phyloP scores from a whole-genome alignment of 2,329 filamentous ascomycete species.

The Aspergillus pseudoterreus region DNA sequence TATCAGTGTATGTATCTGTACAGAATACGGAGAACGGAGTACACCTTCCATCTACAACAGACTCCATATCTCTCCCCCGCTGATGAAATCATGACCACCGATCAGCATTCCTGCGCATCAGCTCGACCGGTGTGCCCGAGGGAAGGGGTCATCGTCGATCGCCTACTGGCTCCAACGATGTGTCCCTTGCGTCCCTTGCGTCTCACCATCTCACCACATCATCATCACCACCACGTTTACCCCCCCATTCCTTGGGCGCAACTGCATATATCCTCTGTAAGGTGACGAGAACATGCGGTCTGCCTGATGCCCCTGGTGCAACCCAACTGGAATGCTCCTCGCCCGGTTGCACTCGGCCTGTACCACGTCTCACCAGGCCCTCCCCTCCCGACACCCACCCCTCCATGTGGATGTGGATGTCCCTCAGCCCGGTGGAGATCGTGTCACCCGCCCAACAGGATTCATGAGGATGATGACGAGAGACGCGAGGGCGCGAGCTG shows the following conservation, averaged over 20 bases:
- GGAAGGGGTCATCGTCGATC: background rate
- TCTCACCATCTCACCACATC: background rate
- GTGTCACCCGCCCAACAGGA: background rate
- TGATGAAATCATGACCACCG: background rate
- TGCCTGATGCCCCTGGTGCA: background rate
- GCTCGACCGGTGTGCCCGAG: background rate
- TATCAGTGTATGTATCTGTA: too few species aligned
- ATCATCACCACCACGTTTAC: background rate
- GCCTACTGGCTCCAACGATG: background rate
- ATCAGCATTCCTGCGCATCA: background rate
- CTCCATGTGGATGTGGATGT: background rate
- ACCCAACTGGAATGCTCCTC: background rate
- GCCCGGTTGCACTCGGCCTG: background rate
- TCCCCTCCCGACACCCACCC: background rate
- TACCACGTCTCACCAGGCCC: background rate
- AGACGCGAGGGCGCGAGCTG: slow-evolving; percentile 4
- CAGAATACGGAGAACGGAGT: too few species aligned
- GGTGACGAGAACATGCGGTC: slow-evolving; percentile 3
- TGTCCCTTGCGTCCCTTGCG: background rate
- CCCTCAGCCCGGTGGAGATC: background rate
- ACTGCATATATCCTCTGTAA: slow-evolving; percentile 5
- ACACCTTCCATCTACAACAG: too few species aligned
- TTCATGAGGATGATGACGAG: background rate
- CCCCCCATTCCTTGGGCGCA: background rate
- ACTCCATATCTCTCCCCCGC: background rate